These are phyloP conservation scores for Euphorbia tirucalli DNA, from an alignment of 345 rosid species.

Conservation along the genomic window DNA sequence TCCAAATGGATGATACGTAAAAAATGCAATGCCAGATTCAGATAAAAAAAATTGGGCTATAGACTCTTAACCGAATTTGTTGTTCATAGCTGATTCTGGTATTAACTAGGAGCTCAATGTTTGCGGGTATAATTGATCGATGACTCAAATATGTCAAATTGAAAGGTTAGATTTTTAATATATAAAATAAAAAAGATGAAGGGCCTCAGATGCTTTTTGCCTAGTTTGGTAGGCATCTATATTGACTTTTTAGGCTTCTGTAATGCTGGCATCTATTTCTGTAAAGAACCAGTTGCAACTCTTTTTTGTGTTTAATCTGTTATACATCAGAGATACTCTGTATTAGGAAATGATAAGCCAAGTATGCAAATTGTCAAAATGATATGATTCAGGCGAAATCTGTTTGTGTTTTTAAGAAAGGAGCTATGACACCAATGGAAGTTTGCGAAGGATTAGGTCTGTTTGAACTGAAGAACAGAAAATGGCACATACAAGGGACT, in stretches of 20 bases:
- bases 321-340: background rate
- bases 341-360: background rate
- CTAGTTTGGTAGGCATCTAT: background rate
- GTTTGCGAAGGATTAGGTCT: conserved; percentile 93
- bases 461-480: conserved; percentile 85
- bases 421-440: conserved; percentile 96
- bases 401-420: conserved; percentile 52
- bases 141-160: too few relatives aligned
- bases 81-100: too few relatives aligned
- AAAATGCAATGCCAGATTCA: background rate
- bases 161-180: too few relatives aligned
- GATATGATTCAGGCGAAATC: background rate
- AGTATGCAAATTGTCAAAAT: background rate
- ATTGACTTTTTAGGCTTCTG: background rate
- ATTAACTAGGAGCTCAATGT: too few relatives aligned
- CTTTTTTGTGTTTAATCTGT: background rate
- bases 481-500: conserved; percentile 99
- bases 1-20: background rate
- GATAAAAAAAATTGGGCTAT: too few relatives aligned
- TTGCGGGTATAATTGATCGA: too few relatives aligned
- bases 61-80: too few relatives aligned
- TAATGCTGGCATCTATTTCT: background rate
- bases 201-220: too few relatives aligned
- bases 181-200: too few relatives aligned
- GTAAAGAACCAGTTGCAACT: background rate